These are phyloP conservation scores for Trichoderma gamsii DNA, from an alignment of 495 filamentous ascomycete species.

Conservation along the genomic window DNA sequence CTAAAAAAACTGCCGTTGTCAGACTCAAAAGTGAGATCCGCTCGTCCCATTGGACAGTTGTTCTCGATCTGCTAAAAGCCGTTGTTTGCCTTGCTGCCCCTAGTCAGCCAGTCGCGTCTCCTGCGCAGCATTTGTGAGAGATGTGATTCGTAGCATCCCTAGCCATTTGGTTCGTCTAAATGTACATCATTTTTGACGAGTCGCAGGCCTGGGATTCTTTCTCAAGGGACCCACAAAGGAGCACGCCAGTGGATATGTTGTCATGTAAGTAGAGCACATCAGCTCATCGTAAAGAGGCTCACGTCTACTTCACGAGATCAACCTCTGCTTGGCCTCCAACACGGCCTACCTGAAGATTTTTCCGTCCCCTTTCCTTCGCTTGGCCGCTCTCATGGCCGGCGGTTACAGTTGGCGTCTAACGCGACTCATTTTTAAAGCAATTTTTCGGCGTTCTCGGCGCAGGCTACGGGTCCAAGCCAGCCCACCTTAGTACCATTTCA, in stretches of 20 bases:
- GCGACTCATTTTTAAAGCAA: not conserved
- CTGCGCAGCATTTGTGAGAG: conserved; percentile 4
- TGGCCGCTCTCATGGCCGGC: no score
- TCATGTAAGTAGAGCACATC: not conserved
- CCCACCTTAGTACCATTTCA: not conserved
- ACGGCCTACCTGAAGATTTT: not conserved
- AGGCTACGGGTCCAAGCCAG: not conserved
- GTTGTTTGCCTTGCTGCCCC: not conserved
- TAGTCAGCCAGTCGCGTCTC: not conserved
- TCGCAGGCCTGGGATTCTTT: not conserved
- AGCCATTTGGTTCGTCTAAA: not conserved
- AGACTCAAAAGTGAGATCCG: not conserved
- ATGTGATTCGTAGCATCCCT: not conserved
- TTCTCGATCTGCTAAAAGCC: conserved; percentile 1
- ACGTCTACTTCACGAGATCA: no score
- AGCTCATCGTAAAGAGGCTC: not conserved
- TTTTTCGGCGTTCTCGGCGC: not conserved
- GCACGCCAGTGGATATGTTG: not conserved
- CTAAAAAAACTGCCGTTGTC: not conserved
- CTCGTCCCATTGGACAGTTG: not conserved
- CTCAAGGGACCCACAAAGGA: not conserved
- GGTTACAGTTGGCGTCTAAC: no score
- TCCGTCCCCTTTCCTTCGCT: not conserved
- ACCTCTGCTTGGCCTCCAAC: not conserved
- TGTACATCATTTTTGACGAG: conserved; percentile 13